Evolutionary conservation across 108 stramenopile genomes (phyloP), one percentile per base, ranked within the genome.

Genomic region (Fragilaria radians): DNA sequence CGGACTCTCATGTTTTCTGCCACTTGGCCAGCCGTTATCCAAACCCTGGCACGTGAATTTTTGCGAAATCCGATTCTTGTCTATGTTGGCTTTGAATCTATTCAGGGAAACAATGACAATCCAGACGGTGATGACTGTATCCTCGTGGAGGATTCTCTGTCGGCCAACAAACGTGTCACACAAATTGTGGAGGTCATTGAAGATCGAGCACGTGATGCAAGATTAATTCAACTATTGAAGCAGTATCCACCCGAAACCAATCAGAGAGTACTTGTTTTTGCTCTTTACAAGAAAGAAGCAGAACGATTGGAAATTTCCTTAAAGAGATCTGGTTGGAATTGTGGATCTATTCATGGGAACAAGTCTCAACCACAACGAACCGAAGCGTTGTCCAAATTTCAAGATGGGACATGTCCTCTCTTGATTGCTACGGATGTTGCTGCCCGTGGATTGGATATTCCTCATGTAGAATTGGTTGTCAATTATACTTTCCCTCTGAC

Each of bases 1-100:
- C 96, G 96, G 68, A 96, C 95, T 33, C 91, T 88, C 56, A 97
- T 99, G 96, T 99, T 97, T 73, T 89, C 86, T 5, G 98, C 98
- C 18, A 99, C 98, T 14, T 99, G 98, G 98, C 98, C 98, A 5
- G 83, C 89, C 31, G 89, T 68, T 23, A 93, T 99, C 59, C 95
- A 93, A 48, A 70, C 89, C 28, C 76, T 99, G 57, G 98, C 98
- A 19, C 63, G 79, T 54, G 87, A 94, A 48, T 97, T 88, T 55
- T 85, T 87, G 87, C 52, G 62, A 14, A 63, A 95, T 58, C 92
- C 92, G 1, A 64, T 96, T 32, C 85, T 87, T 50, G 68, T 96
- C 18, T 85, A 83, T 46, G 94, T 95, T 57, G 94, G 93, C 11
- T 93, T 89, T 57, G 86, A 89, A 62, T 66, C 78, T 1, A 86